Percentiles rank a stretch among this genome's conserved stretches.
phyloP scores from a whole-genome alignment of 495 filamentous ascomycete genomes.

The Hypoxylon intermedium region DNA sequence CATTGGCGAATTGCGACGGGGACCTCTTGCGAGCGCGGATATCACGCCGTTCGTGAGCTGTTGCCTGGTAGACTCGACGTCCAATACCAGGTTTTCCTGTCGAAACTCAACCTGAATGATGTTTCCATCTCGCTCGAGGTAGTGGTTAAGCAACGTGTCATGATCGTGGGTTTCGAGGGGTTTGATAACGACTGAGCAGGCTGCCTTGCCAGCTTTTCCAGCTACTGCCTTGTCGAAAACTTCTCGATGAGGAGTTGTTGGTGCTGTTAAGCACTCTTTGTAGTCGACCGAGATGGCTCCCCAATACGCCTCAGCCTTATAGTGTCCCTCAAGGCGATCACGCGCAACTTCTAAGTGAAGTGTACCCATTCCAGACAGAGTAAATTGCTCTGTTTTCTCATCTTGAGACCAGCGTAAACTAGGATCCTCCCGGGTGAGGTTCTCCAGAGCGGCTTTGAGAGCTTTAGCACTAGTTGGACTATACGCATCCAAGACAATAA shows the following conservation, averaged over 20 bases:
- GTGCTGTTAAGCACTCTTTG: slow-evolving; percentile 72
- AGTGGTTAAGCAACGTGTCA: slow-evolving; percentile 38
- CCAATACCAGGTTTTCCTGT: slow-evolving; percentile 58
- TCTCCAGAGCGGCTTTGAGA: slow-evolving; percentile 73
- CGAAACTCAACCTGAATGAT: slow-evolving; percentile 63
- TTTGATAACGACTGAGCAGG: slow-evolving; percentile 71
- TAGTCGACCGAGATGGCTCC: slow-evolving; percentile 97
- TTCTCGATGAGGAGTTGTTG: slow-evolving; percentile 61
- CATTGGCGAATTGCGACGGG: slow-evolving; percentile 76
- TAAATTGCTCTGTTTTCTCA: slow-evolving; percentile 90
- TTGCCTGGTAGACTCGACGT: slow-evolving; percentile 64
- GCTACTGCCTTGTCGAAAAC: slow-evolving; percentile 80
- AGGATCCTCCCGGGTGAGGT: slow-evolving; percentile 90
- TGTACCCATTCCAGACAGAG: slow-evolving; percentile 95
- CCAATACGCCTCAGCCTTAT: slow-evolving; percentile 88
- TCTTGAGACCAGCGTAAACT: slow-evolving; percentile 85
- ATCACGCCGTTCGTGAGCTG: slow-evolving; percentile 78
- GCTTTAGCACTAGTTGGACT: slow-evolving; percentile 78
- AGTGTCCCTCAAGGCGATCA: slow-evolving; percentile 84
- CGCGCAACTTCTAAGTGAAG: slow-evolving; percentile 96
- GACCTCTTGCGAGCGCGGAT: slow-evolving; percentile 87
- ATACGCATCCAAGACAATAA: slow-evolving; percentile 87
- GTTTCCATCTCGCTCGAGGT: slow-evolving; percentile 62
- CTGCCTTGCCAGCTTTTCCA: slow-evolving; percentile 78
- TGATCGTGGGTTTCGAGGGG: slow-evolving; percentile 60